Evolutionary conservation across 768 basidiomycete species (phyloP).

Genomic region (Termitomyces sp.): DNA sequence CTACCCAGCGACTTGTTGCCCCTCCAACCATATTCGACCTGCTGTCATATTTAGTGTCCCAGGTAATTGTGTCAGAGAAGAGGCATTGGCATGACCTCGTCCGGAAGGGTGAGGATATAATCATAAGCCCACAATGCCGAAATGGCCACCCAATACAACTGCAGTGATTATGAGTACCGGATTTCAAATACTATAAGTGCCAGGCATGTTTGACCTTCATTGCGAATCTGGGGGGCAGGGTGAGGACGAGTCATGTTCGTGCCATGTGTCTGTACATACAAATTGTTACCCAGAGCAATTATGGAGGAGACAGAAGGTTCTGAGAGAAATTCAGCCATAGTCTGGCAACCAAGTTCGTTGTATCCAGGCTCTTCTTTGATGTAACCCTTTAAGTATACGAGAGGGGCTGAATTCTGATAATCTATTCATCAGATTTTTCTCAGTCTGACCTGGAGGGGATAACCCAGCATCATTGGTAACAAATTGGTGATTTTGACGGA

Average conservation of each 20-base stretch:
- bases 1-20: conserved; percentile 5
- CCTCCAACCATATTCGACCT: conserved; percentile 12
- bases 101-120: conserved; percentile 15
- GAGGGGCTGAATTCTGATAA: too few species aligned
- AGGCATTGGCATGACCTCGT: conserved; percentile 9
- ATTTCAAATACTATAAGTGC: too few species aligned
- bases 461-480: too few species aligned
- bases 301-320: neutral
- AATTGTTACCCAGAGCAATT: neutral
- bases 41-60: too few species aligned
- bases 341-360: too few species aligned
- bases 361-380: too few species aligned
- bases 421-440: too few species aligned
- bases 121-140: conserved; percentile 19
- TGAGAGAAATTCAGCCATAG: too few species aligned
- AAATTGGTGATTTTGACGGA: too few species aligned
- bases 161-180: neutral
- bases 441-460: too few species aligned
- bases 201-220: conserved; percentile 4
- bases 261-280: neutral
- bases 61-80: too few species aligned
- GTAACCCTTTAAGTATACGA: too few species aligned
- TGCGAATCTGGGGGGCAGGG: neutral
- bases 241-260: neutral
- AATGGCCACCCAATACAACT: conserved; percentile 18